Percentiles rank a stretch among this genome's conserved stretches.
Conservation (phyloP, 352 stramenopile genomes). For the Pythium coloratum region DNA sequence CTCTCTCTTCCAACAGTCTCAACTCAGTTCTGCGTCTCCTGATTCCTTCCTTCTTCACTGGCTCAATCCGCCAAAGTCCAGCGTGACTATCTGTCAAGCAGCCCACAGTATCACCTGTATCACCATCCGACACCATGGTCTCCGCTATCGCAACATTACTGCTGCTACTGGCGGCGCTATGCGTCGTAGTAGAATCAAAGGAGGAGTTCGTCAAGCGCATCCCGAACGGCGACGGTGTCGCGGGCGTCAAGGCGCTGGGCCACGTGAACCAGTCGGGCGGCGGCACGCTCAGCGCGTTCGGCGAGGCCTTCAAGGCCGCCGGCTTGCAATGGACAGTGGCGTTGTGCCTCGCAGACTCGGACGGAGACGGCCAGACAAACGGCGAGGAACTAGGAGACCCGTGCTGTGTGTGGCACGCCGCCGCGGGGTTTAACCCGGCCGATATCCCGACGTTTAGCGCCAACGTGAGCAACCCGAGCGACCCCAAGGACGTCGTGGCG, state of each 20-base stretch:
- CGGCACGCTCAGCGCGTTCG: slow-evolving; percentile 31
- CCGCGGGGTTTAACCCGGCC: neutral
- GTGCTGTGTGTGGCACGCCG: slow-evolving; percentile 34
- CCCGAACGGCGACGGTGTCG: slow-evolving; percentile 34
- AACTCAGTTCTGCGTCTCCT: neutral
- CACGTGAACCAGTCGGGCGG: slow-evolving; percentile 30
- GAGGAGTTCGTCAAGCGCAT: slow-evolving; percentile 11
- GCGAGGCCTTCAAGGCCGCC: slow-evolving; percentile 24
- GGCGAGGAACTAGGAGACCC: slow-evolving; percentile 67
- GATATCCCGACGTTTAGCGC: slow-evolving; percentile 15
- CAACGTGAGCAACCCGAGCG: slow-evolving; percentile 22
- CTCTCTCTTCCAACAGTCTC: neutral
- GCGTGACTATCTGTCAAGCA: neutral
- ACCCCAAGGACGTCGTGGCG: slow-evolving; percentile 8
- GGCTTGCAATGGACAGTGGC: slow-evolving; percentile 29
- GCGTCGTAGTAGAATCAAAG: neutral
- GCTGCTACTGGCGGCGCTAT: slow-evolving; percentile 4
- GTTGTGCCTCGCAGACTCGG: slow-evolving; percentile 33
- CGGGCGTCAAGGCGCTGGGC: slow-evolving; percentile 29
- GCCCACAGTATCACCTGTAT: neutral
- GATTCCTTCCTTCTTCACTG: neutral
- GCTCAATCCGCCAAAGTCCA: neutral
- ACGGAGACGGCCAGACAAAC: slow-evolving; percentile 43
- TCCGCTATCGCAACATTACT: neutral
- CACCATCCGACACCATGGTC: neutral